Base-by-base conservation (phyloP, 768 basidiomycete species). In the Termitomyces sp. region DNA sequence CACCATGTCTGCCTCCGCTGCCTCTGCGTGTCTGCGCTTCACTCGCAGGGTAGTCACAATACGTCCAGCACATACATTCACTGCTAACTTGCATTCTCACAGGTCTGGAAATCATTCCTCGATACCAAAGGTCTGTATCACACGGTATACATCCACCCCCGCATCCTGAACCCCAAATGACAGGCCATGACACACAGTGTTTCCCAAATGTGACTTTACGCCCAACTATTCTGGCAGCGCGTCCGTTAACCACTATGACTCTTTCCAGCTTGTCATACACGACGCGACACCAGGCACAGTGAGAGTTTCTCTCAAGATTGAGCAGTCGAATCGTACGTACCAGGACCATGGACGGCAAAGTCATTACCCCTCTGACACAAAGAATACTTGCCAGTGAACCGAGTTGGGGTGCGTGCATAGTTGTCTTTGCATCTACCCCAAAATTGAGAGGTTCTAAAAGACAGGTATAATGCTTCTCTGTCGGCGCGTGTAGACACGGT, bases 81-180 rank as follows among this genome's bases (percentile, higher is more conserved):
- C 18, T 16, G 6, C 22, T 34, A 22, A 50, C 9, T 22, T 18
- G 18, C 12, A 37, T 50, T 10, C 14, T 27, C 27, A 3, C 27
- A 89, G 90, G 91, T 93, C 53, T 93, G 91, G 91, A 81, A 84
- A 66, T 90, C 88, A 5, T 93, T 93, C 67, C 61, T 92, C 3
- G 83, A 86, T 45, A 89, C 85, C 62, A 80, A 85, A 79, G 91
- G 90, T 87, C 33, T 13, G 73, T 36, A 16, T 43, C 27, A 42
- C 45, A 24, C 33, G 26, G 18, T 51, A 5, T 30, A 14, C 22
- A 22, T 3, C 8, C n/a, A 12, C 50, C 24, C 37, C 22, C 32
- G 24, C 22, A 26, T 46, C 46, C 53, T 48, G n/a, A 22, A 13
- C 62, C 5, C 67, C 40, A 26, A 39, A 54, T 57, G 53, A 42